A percentile compares a stretch with the other conserved stretches of the same genome.
Evolutionary conservation across 257 asterid genomes (phyloP).

Genomic region (Nemophila menziesii): DNA sequence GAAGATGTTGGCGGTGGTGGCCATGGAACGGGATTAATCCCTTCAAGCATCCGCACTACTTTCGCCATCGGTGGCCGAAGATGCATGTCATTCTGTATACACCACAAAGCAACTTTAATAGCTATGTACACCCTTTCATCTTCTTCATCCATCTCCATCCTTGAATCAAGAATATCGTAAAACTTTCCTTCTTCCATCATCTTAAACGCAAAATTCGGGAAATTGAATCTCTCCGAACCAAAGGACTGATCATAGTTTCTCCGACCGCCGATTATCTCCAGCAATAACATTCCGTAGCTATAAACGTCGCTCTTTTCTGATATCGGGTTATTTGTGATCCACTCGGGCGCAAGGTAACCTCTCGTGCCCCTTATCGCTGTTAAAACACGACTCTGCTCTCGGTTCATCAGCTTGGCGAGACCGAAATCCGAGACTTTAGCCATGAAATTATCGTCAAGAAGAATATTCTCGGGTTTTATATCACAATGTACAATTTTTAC

Average conservation of each 20-base stretch:
- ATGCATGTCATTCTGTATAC: constrained; percentile 86
- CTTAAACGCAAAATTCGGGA: constrained; percentile 67
- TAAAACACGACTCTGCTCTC: constrained; percentile 79
- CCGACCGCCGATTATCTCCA: constrained; percentile 81
- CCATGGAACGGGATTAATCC: constrained; percentile 52
- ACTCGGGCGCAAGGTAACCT: constrained; percentile 93
- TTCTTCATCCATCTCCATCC: constrained; percentile 35
- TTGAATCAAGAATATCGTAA: constrained; percentile 50
- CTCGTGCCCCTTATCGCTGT: constrained; percentile 81
- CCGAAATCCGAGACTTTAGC: constrained; percentile 87
- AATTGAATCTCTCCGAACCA: constrained; percentile 64
- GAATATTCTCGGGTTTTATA: constrained; percentile 82
- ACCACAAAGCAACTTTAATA: constrained; percentile 83
- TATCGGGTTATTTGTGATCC: constrained; percentile 92
- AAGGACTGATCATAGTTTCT: constrained; percentile 56
- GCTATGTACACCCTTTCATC: constrained; percentile 60
- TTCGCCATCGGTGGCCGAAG: constrained; percentile 80
- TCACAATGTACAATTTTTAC: constrained; percentile 79
- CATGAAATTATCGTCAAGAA: constrained; percentile 56
- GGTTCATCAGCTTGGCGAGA: constrained; percentile 79
- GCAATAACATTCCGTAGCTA: constrained; percentile 88
- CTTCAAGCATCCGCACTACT: constrained; percentile 96
- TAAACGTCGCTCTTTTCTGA: constrained; percentile 93
- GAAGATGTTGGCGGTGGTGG: constrained; percentile 82
- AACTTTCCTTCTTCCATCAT: constrained; percentile 89